Conservation (phyloP, 2,329 filamentous ascomycete species). For the Aspergillus fructus region DNA sequence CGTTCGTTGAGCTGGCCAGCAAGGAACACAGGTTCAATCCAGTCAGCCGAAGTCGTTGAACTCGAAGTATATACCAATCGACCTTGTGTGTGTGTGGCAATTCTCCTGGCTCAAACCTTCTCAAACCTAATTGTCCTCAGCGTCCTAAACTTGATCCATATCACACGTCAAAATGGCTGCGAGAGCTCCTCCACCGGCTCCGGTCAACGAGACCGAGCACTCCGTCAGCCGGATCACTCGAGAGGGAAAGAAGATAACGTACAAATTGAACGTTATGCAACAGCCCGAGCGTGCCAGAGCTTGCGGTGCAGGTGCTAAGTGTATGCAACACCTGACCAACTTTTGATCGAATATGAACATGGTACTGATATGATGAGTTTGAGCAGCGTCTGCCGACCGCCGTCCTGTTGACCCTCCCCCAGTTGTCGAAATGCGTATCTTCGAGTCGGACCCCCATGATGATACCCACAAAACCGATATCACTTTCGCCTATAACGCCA, state of each 20-base stretch:
- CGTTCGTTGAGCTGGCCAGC: neutral
- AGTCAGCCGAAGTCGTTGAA: neutral
- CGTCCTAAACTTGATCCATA: neutral
- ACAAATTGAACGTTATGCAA: constrained; percentile 82
- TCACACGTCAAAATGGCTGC: constrained; percentile 41
- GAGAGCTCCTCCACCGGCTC: constrained; percentile 37
- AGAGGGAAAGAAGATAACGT: constrained; percentile 75
- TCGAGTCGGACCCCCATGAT: constrained; percentile 59
- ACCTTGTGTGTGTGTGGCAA: neutral
- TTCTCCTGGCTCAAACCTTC: neutral
- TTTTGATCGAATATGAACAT: neutral
- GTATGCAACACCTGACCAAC: constrained; percentile 52
- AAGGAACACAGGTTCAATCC: neutral
- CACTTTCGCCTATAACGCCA: constrained; percentile 91
- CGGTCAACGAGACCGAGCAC: constrained; percentile 56
- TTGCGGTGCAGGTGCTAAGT: constrained; percentile 93
- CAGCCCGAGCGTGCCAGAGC: constrained; percentile 92
- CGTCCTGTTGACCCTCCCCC: constrained; percentile 93
- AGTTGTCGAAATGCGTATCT: constrained; percentile 86
- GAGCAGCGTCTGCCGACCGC: constrained; percentile 75
- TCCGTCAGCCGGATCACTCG: constrained; percentile 62
- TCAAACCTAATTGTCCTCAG: neutral
- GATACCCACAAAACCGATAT: constrained; percentile 65
- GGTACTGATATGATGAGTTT: constrained; percentile 14
- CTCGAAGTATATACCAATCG: neutral